A percentile compares a stretch with the other conserved stretches of the same genome.
phyloP scores from a whole-genome alignment of 208 protist genomes.

The Zelonia costaricensis region DNA sequence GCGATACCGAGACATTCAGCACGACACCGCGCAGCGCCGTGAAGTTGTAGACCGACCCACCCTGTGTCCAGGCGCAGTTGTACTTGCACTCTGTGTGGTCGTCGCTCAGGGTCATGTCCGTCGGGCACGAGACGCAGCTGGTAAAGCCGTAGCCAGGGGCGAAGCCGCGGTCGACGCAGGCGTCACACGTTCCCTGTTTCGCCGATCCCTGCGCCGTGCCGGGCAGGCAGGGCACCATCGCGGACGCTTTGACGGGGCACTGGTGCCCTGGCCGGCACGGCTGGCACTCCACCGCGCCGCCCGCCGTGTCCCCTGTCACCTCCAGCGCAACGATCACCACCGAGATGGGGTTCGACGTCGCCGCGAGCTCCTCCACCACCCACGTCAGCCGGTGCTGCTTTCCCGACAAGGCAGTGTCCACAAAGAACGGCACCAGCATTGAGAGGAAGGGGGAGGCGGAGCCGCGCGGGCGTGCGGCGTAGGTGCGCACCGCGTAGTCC shows the following conservation, averaged over 20 bases:
- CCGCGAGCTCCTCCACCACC: background rate
- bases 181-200: constrained; percentile 2
- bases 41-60: too few relatives aligned
- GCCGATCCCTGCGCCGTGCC: too few relatives aligned
- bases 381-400: background rate
- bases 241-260: background rate
- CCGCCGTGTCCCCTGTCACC: constrained; percentile 14
- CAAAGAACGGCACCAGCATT: background rate
- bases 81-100: too few relatives aligned
- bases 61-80: too few relatives aligned
- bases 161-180: background rate
- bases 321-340: constrained; percentile 6
- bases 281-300: constrained; percentile 5
- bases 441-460: too few relatives aligned
- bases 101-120: background rate
- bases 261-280: constrained; percentile 11
- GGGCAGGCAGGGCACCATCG: too few relatives aligned
- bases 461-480: too few relatives aligned
- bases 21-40: too few relatives aligned
- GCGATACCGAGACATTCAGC: too few relatives aligned
- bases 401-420: background rate
- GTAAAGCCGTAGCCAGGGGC: constrained; percentile 15
- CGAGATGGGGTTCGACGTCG: background rate
- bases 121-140: background rate
- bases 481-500: too few relatives aligned